phyloP scores from a whole-genome alignment of 1,284 basidiomycete species.

The Rugosomyces carneus region DNA sequence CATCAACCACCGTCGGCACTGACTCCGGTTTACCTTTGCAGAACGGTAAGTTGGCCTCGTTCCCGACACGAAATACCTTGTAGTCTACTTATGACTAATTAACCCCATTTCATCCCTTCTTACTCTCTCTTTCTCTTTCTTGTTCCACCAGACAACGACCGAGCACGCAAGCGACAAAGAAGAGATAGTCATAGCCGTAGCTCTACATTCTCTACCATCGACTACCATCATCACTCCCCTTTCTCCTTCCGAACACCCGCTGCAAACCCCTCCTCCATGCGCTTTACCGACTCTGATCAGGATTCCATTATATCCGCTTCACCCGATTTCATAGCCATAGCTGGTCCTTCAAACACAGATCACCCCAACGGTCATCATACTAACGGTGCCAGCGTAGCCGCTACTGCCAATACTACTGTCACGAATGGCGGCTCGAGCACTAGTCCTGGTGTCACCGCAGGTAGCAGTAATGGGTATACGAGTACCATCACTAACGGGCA shows the following conservation, averaged over 20 bases:
- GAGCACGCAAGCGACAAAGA: constrained; percentile 68
- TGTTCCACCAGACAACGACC: constrained; percentile 40
- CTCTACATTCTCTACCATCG: constrained; percentile 23
- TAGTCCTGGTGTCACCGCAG: not conserved
- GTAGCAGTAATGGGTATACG: constrained; percentile 35
- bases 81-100: constrained; percentile 20
- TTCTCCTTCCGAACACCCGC: constrained; percentile 14
- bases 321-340: constrained; percentile 35
- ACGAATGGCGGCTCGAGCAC: not conserved
- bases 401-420: constrained; percentile 16
- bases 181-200: constrained; percentile 37
- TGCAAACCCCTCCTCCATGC: constrained; percentile 53
- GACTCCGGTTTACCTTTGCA: no score
- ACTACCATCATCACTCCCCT: constrained; percentile 21
- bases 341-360: constrained; percentile 53
- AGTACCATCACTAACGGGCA: constrained; percentile 21
- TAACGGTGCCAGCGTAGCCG: constrained; percentile 36
- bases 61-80: not conserved
- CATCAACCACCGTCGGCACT: constrained; percentile 15
- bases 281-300: constrained; percentile 50
- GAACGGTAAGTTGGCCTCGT: not conserved
- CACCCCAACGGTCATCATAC: constrained; percentile 47
- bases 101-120: not conserved
- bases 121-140: constrained; percentile 13
- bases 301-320: constrained; percentile 44